phyloP scores from a whole-genome alignment of 1,139 yeast genomes.

The Trichomonascaceae sp. region DNA sequence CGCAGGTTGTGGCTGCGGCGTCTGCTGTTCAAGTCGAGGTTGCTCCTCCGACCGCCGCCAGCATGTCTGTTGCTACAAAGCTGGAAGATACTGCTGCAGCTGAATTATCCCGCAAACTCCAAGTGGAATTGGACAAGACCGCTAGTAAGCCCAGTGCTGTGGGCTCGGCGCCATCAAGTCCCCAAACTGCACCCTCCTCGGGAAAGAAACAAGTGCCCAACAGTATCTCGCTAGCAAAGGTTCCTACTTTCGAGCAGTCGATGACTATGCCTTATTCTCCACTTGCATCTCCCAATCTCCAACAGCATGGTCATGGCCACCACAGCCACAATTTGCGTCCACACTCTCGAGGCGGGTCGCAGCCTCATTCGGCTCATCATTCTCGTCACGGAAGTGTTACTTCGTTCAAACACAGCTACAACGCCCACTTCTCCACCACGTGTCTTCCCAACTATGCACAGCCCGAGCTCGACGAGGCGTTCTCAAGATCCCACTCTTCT shows the following conservation, averaged over 20 bases:
- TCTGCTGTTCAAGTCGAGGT: no score
- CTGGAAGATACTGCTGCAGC: neutral
- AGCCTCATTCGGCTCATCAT: neutral
- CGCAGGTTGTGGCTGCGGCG: no score
- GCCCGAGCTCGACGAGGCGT: slow-evolving; percentile 4
- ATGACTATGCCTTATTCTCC: neutral
- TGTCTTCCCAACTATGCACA: slow-evolving; percentile 5
- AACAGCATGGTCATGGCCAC: neutral
- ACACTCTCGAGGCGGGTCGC: neutral
- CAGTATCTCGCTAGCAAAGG: neutral
- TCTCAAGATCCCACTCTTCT: neutral
- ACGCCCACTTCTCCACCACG: slow-evolving; percentile 7
- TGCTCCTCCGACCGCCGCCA: neutral
- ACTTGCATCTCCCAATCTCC: neutral
- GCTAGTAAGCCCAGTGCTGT: neutral
- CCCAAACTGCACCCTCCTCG: no score
- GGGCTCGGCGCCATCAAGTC: neutral
- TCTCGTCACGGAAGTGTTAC: no score
- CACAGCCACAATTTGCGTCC: neutral
- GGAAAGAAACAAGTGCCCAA: no score
- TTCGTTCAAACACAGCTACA: slow-evolving; percentile 9
- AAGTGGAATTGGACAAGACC: neutral
- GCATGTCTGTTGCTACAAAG: neutral
- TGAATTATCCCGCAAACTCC: neutral
- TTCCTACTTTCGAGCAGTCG: neutral